These are phyloP conservation scores for Hura crepitans DNA, from an alignment of 441 rosid species.

Conservation along the genomic window DNA sequence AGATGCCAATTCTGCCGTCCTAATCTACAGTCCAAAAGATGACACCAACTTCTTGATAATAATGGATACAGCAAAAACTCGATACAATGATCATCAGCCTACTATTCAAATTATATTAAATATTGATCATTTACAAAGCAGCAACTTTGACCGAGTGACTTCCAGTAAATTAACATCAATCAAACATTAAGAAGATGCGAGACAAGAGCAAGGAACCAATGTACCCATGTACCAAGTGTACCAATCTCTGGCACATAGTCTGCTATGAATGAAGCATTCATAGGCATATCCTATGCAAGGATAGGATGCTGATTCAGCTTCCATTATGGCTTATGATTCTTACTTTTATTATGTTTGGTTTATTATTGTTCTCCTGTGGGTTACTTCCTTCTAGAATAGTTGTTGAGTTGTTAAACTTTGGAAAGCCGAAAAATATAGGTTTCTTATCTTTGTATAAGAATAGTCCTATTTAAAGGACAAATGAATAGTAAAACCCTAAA, in stretches of 20 bases:
- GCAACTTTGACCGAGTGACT: not conserved
- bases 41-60: slow-evolving; percentile 12
- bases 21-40: slow-evolving; percentile 13
- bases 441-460: too few relatives aligned
- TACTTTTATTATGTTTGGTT: too few relatives aligned
- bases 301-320: too few relatives aligned
- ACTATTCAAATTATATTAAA: not conserved
- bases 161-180: not conserved
- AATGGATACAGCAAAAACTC: slow-evolving; percentile 10
- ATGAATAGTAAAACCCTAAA: too few relatives aligned
- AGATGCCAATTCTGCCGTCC: not conserved
- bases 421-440: too few relatives aligned
- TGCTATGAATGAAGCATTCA: too few relatives aligned
- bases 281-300: too few relatives aligned
- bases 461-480: too few relatives aligned
- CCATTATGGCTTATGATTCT: too few relatives aligned
- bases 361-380: too few relatives aligned
- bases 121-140: not conserved
- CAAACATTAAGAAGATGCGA: not conserved
- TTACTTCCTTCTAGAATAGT: too few relatives aligned
- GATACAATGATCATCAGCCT: not conserved
- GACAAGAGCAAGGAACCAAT: not conserved
- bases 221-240: not conserved
- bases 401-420: too few relatives aligned
- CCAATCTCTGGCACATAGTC: not conserved